These are phyloP conservation scores for Brassica carinata DNA, from an alignment of 345 rosid species.

Conservation along the genomic window DNA sequence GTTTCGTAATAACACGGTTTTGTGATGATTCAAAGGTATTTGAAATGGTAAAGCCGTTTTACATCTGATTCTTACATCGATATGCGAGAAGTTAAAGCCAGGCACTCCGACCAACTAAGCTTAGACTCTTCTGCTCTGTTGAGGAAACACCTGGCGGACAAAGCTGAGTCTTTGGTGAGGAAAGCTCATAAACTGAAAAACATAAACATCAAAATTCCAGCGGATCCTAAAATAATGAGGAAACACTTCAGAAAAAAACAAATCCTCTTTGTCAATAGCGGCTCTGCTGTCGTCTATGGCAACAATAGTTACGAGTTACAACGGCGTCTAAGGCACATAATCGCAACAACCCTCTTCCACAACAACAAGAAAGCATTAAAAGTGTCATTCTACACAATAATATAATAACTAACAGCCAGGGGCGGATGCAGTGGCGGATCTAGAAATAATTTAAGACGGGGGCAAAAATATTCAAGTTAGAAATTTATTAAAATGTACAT, in stretches of 20 bases:
- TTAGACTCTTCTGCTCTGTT: conserved; percentile 9
- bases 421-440: too few species aligned
- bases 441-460: too few species aligned
- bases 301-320: conserved; percentile 41
- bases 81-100: conserved; percentile 47
- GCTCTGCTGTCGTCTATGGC: conserved; percentile 29
- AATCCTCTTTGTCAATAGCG: conserved; percentile 78
- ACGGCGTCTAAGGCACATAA: conserved; percentile 44
- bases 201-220: conserved; percentile 47
- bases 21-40: conserved; percentile 73
- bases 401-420: too few species aligned
- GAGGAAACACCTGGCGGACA: conserved; percentile 26
- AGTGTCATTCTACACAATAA: conserved; percentile 73
- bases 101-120: conserved; percentile 55
- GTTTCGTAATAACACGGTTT: conserved; percentile 52
- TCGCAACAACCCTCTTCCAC: conserved; percentile 87
- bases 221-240: conserved; percentile 70
- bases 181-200: conserved; percentile 44
- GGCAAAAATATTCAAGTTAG: too few species aligned
- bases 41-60: conserved; percentile 89
- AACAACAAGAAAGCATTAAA: conserved; percentile 88
- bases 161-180: conserved; percentile 37
- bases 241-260: conserved; percentile 84
- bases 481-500: too few species aligned
- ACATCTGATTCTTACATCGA: conserved; percentile 72